Percentiles rank a stretch among this genome's conserved stretches.
These are phyloP conservation scores for Trypanosoma mega DNA, from an alignment of 208 protist species.

Conservation along the genomic window DNA sequence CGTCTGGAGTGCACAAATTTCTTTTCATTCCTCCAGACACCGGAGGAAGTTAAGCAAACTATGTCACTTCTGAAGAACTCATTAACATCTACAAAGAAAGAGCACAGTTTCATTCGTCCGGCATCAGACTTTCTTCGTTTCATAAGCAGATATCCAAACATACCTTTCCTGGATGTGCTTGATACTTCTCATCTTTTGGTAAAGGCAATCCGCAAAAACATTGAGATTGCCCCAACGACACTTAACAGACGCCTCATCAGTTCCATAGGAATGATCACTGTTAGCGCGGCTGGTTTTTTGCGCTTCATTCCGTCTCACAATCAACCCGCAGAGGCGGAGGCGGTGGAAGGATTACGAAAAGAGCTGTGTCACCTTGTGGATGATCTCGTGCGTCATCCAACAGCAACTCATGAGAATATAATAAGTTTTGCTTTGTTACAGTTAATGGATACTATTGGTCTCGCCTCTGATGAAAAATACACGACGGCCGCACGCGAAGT, in stretches of 20 bases:
- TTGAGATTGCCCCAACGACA: too few species aligned
- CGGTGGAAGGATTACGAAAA: not conserved
- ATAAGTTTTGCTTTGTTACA: conserved; percentile 13
- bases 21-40: conserved; percentile 14
- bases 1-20: conserved; percentile 11
- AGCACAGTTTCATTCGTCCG: conserved; percentile 8
- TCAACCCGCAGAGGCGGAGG: too few species aligned
- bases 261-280: too few species aligned
- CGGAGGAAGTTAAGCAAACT: conserved; percentile 18
- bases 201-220: too few species aligned
- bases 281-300: not conserved
- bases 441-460: conserved; percentile 24
- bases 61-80: conserved; percentile 3
- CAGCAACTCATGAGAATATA: not conserved
- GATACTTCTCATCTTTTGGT: not conserved
- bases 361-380: not conserved
- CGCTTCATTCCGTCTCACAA: too few species aligned
- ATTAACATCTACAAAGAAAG: conserved; percentile 1
- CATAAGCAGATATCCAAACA: not conserved
- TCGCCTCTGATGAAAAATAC: conserved; percentile 21
- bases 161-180: not conserved
- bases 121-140: conserved; percentile 20
- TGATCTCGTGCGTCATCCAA: not conserved
- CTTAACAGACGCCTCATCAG: too few species aligned
- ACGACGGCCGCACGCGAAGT: conserved; percentile 20